A percentile compares a stretch with the other conserved stretches of the same genome.
phyloP scores from a whole-genome alignment of 768 basidiomycete genomes.

The Dentipellis sp. region DNA sequence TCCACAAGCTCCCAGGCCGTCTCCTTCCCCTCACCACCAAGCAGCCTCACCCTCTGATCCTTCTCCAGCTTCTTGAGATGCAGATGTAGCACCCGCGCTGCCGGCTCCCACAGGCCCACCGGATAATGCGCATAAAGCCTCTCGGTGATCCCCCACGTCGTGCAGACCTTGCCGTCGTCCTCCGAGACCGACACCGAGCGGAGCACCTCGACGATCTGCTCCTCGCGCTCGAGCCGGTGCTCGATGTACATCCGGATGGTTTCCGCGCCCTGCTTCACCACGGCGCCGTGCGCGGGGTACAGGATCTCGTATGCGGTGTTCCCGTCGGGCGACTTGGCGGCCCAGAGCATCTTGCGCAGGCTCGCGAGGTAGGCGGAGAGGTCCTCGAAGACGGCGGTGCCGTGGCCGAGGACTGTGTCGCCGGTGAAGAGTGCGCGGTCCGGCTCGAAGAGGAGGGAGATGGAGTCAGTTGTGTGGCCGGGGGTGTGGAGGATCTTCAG shows the following conservation, averaged over 20 bases:
- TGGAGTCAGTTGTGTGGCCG: slow-evolving; percentile 85
- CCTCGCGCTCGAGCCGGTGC: slow-evolving; percentile 76
- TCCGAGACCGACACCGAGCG: slow-evolving; percentile 19
- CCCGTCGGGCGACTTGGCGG: slow-evolving; percentile 14
- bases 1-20: not conserved
- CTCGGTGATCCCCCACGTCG: slow-evolving; percentile 57
- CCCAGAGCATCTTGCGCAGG: slow-evolving; percentile 47
- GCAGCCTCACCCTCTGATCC: slow-evolving; percentile 46
- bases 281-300: slow-evolving; percentile 89
- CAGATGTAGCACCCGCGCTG: slow-evolving; percentile 55
- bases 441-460: slow-evolving; percentile 59
- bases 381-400: slow-evolving; percentile 85
- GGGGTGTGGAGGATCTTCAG: slow-evolving; percentile 77
- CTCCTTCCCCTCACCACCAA: not conserved
- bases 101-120: slow-evolving; percentile 58
- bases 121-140: slow-evolving; percentile 69
- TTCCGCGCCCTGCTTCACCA: slow-evolving; percentile 51
- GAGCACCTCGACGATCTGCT: slow-evolving; percentile 57
- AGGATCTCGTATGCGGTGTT: slow-evolving; percentile 32
- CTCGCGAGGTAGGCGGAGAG: slow-evolving; percentile 60
- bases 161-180: slow-evolving; percentile 31
- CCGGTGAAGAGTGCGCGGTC: slow-evolving; percentile 81
- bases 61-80: slow-evolving; percentile 66
- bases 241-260: slow-evolving; percentile 65
- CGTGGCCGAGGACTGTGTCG: slow-evolving; percentile 86